Conservation (phyloP, 306 rosid species). For the Quercus ilex region DNA sequence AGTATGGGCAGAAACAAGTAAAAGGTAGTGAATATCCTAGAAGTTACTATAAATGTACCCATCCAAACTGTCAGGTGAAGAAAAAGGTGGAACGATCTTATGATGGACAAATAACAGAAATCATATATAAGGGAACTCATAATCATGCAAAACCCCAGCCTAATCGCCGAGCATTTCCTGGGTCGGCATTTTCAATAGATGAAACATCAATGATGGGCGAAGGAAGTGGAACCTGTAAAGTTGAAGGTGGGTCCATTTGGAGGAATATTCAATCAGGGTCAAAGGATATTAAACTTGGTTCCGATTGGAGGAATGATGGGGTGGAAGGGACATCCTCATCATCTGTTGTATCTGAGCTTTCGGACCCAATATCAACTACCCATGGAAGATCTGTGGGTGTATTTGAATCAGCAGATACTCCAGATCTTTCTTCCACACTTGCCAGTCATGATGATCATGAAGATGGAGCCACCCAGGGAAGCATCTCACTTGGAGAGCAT, state of each 20-base stretch:
- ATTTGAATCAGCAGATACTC: constrained; percentile 53
- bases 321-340: constrained; percentile 63
- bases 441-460: constrained; percentile 55
- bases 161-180: constrained; percentile 45
- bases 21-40: constrained; percentile 94
- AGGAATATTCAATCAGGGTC: constrained; percentile 41
- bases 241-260: constrained; percentile 49
- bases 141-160: constrained; percentile 66
- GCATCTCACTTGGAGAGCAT: constrained; percentile 41
- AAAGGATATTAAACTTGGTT: constrained; percentile 32
- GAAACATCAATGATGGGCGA: constrained; percentile 52
- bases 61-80: constrained; percentile 78
- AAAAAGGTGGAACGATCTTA: constrained; percentile 88
- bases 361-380: constrained; percentile 47
- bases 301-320: constrained; percentile 52
- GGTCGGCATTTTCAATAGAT: constrained; percentile 38
- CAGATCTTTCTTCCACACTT: constrained; percentile 66
- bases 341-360: constrained; percentile 52
- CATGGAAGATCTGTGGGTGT: constrained; percentile 37
- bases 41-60: constrained; percentile 86
- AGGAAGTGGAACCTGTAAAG: constrained; percentile 42
- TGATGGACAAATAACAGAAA: constrained; percentile 89
- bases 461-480: constrained; percentile 49
- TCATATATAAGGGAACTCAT: constrained; percentile 80
- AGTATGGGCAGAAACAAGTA: constrained; percentile 95